Base-by-base conservation (phyloP, 345 rosid genomes). In the Acer saccharum region DNA sequence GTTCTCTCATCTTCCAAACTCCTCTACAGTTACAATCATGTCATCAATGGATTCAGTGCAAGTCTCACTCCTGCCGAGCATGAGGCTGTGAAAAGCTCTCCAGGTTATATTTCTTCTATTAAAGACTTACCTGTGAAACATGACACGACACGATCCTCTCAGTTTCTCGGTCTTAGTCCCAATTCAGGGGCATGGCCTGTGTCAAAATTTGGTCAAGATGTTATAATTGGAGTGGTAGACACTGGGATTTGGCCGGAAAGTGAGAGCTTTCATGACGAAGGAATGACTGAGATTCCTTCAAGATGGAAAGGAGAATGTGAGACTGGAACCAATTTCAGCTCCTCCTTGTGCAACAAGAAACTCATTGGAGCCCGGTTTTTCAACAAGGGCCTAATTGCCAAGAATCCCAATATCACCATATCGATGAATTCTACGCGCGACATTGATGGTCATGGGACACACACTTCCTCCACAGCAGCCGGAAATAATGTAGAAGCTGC, bases 191-290 rank as follows among this genome's bases (percentile, higher is more conserved):
- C 65, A 4, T 85, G 89, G 92, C 79, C 89, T 9, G 78, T 23
- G 8, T 84, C 92, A 1, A 44, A 78, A n/a, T 85, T 80, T 3
- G 92, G 92, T 46, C 48, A 79, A 63, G 83, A 83, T 65, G 76
- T 85, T 13, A 86, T 88, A 23, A 71, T 85, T 27, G 92, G 92
- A 23, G 55, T 88, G 7, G 79, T 85, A 50, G 92, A 87, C 68
- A 48, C 88, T 3, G 90, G 90, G 13, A 62, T 88, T 20, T 88
- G 92, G 92, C 90, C 88, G 0, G 92, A 88, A 71, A 88, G 88
- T 43, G 68, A 75, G 11, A 86, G 90, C 80, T 86, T 68, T 65
- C 60, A 58, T 0, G 88, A 88, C 35, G 52, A 48, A 0, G 87
- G 87, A 10, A 83, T 88, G 87, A 2, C 71, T 5, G 79, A 48